Percentiles rank a stretch among this genome's conserved stretches.
Conservation (phyloP, 1,284 basidiomycete genomes). For the Grifola frondosa region DNA sequence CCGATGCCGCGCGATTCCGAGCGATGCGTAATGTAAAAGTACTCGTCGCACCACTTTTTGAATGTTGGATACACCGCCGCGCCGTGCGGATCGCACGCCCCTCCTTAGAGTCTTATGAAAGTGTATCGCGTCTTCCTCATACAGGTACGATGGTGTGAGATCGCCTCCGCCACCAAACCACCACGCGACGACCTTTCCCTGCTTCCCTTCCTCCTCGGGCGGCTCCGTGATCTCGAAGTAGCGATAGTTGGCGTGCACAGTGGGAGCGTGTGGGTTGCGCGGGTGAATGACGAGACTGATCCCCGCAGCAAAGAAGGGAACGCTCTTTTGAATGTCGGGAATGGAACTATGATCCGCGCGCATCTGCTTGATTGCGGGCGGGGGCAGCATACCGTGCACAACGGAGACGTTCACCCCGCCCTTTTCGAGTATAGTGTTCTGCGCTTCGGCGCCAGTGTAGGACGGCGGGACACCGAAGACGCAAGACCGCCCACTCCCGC, state of each 20-base stretch:
- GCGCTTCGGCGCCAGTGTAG: conserved; percentile 27
- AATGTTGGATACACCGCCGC: conserved; percentile 73
- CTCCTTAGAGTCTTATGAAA: conserved; percentile 85
- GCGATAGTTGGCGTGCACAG: conserved; percentile 96
- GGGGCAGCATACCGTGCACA: conserved; percentile 87
- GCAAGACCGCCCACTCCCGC: conserved; percentile 87
- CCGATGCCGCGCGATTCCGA: conserved; percentile 88
- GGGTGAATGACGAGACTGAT: conserved; percentile 94
- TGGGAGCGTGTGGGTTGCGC: conserved; percentile 86
- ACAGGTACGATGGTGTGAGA: conserved; percentile 93
- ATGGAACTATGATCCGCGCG: conserved; percentile 84
- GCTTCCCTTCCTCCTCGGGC: conserved; percentile 31
- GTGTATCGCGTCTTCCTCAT: conserved; percentile 82
- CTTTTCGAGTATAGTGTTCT: conserved; percentile 81
- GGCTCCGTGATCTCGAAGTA: conserved; percentile 90
- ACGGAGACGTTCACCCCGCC: conserved; percentile 96
- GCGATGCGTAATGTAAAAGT: conserved; percentile 96
- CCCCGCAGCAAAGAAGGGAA: conserved; percentile 95
- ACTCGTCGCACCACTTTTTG: conserved; percentile 98
- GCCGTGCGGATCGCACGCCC: conserved; percentile 77
- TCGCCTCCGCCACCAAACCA: conserved; percentile 99
- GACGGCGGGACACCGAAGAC: conserved; percentile 73
- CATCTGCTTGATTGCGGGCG: conserved; percentile 92
- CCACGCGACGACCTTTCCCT: conserved; percentile 74
- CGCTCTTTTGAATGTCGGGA: conserved; percentile 58